Percentiles rank a stretch among this genome's conserved stretches.
Conservation (phyloP, 371 early-diverging fungal species). For the Coemansia sp. region DNA sequence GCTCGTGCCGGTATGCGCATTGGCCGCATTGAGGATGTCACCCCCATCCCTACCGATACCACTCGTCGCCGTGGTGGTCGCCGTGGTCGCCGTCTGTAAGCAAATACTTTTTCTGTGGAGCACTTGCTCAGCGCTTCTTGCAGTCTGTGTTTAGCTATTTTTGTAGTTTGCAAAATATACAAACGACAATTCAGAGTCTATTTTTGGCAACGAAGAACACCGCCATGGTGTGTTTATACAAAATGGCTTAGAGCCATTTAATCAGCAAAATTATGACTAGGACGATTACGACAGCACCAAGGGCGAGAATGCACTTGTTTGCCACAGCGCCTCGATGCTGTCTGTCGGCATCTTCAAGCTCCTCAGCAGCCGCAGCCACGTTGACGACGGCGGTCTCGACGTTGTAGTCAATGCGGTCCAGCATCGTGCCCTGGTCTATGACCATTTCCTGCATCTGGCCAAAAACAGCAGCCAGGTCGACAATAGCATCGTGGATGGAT, state of each 20-base stretch:
- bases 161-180: not conserved
- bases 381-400: constrained; percentile 81
- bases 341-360: constrained; percentile 73
- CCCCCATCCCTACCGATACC: constrained; percentile 99
- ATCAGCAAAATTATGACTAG: constrained; percentile 44
- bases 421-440: constrained; percentile 94
- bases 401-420: constrained; percentile 97
- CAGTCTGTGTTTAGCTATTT: not conserved
- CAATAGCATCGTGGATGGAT: constrained; percentile 90
- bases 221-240: too few species aligned
- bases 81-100: constrained; percentile 99
- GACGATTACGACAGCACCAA: constrained; percentile 39
- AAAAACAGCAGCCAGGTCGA: constrained; percentile 88
- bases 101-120: not conserved
- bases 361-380: constrained; percentile 78
- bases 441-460: constrained; percentile 90
- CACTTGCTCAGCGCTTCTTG: not conserved
- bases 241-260: constrained; percentile 38
- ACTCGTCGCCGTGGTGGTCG: constrained; percentile 99
- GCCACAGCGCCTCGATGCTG: constrained; percentile 40
- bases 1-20: constrained; percentile 99
- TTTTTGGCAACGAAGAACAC: not conserved
- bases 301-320: constrained; percentile 47
- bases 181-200: not conserved
- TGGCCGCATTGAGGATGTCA: constrained; percentile 99